A percentile compares a stretch with the other conserved stretches of the same genome.
Evolutionary conservation across 2,329 filamentous ascomycete species (phyloP).

Genomic region (Massarina eburnea): DNA sequence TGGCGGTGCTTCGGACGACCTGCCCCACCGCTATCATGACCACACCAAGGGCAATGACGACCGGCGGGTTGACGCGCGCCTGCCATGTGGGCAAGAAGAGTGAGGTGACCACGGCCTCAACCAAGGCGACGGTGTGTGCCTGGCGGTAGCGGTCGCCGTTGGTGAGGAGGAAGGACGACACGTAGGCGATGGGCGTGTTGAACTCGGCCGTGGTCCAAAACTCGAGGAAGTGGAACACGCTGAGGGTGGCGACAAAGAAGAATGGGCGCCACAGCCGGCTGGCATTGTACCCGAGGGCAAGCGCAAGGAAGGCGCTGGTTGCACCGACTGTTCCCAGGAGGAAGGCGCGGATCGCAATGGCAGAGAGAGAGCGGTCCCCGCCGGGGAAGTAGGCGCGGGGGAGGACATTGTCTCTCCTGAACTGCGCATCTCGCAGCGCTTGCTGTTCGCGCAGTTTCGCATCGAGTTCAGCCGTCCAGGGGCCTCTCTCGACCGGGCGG

Average conservation of each 20-base stretch:
- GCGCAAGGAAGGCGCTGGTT: constrained; percentile 33
- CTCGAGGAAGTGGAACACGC: constrained; percentile 92
- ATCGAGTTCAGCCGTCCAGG: constrained; percentile 32
- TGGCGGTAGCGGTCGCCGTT: constrained; percentile 85
- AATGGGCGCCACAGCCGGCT: constrained; percentile 59
- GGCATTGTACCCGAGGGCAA: constrained; percentile 28
- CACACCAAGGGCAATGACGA: constrained; percentile 58
- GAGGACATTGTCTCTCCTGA: constrained; percentile 17
- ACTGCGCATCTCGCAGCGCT: constrained; percentile 17
- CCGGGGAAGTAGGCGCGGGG: constrained; percentile 43
- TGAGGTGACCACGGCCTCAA: constrained; percentile 69
- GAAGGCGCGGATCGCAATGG: constrained; percentile 51
- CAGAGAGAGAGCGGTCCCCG: constrained; percentile 49
- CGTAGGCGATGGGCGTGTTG: constrained; percentile 73
- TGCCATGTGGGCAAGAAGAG: constrained; percentile 57
- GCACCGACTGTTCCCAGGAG: constrained; percentile 44
- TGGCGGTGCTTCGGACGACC: constrained; percentile 74
- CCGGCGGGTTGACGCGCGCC: constrained; percentile 44
- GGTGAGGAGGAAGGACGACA: constrained; percentile 78
- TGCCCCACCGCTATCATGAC: constrained; percentile 70
- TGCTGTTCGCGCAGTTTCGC: constrained; percentile 27
- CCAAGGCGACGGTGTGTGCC: constrained; percentile 73
- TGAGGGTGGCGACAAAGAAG: constrained; percentile 68
- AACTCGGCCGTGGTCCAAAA: constrained; percentile 86
- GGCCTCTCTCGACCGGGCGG: constrained; percentile 22